These are phyloP conservation scores for Suhomyces bribrorum DNA, from an alignment of 1,139 yeast genomes.

Conservation along the genomic window DNA sequence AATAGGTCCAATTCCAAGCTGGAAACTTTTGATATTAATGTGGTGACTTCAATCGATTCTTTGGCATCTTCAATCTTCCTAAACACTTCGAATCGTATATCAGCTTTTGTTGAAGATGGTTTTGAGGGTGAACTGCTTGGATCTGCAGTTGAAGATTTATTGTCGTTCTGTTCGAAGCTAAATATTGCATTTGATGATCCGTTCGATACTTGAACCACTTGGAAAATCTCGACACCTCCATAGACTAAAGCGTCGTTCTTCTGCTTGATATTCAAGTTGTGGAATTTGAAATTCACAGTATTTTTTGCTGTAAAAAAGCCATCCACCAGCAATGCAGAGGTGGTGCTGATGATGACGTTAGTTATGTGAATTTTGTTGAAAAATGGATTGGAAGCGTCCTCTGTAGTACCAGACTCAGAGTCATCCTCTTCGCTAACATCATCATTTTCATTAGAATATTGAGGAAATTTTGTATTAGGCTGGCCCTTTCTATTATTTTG, in stretches of 20 bases:
- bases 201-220: slow-evolving; percentile 21
- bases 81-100: slow-evolving; percentile 54
- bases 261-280: slow-evolving; percentile 42
- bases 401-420: slow-evolving; percentile 13
- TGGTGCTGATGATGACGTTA: slow-evolving; percentile 39
- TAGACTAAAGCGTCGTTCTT: slow-evolving; percentile 41
- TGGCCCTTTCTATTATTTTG: slow-evolving; percentile 21
- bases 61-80: slow-evolving; percentile 23
- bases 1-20: slow-evolving; percentile 31
- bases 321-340: slow-evolving; percentile 41
- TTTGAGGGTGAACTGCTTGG: not conserved
- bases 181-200: slow-evolving; percentile 23
- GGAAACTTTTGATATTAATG: slow-evolving; percentile 48
- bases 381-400: slow-evolving; percentile 17
- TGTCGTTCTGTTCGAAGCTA: slow-evolving; percentile 16
- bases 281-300: slow-evolving; percentile 30
- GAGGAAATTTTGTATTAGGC: slow-evolving; percentile 29
- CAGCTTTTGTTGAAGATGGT: slow-evolving; percentile 35
- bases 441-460: slow-evolving; percentile 28
- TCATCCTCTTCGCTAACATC: slow-evolving; percentile 11
- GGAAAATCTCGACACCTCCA: slow-evolving; percentile 48
- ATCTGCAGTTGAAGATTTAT: slow-evolving; percentile 6
- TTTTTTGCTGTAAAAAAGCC: slow-evolving; percentile 42
- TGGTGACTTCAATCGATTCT: slow-evolving; percentile 36
- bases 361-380: slow-evolving; percentile 38